phyloP scores from a whole-genome alignment of 2,329 filamentous ascomycete species.

The Sclerotinia borealis region DNA sequence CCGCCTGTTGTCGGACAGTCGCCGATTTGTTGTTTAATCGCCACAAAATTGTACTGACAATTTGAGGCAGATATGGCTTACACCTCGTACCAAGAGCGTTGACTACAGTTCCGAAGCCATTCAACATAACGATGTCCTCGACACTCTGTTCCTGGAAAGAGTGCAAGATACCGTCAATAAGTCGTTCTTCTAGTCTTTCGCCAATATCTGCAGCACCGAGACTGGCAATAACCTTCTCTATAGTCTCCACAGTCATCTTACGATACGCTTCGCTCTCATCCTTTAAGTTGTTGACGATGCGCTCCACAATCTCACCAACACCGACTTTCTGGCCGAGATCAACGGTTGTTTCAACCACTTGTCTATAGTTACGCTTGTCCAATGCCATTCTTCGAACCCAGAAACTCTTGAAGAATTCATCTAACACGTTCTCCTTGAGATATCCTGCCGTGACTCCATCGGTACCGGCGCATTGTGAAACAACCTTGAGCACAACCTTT shows the following conservation, averaged over 20 bases:
- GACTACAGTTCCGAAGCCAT: constrained; percentile 95
- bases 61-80: constrained; percentile 95
- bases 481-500: constrained; percentile 95
- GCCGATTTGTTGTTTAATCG: constrained; percentile 96
- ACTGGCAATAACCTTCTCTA: constrained; percentile 92
- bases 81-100: constrained; percentile 89
- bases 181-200: constrained; percentile 82
- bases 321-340: constrained; percentile 98
- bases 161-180: constrained; percentile 91
- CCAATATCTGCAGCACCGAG: constrained; percentile 91
- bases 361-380: constrained; percentile 94
- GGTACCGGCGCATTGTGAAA: constrained; percentile 91
- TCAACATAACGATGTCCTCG: constrained; percentile 92
- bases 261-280: constrained; percentile 97
- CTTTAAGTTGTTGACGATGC: constrained; percentile 91
- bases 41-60: constrained; percentile 94
- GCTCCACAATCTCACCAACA: constrained; percentile 86
- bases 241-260: constrained; percentile 98
- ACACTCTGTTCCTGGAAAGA: constrained; percentile 98
- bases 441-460: constrained; percentile 93
- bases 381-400: constrained; percentile 97
- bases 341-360: constrained; percentile 96
- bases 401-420: constrained; percentile 98
- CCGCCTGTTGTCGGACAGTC: constrained; percentile 92
- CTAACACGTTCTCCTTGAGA: constrained; percentile 88